Percentiles rank a stretch among this genome's conserved stretches.
These are phyloP conservation scores for Aspergillus luchuensis DNA, from an alignment of 2,329 filamentous ascomycete genomes.

Conservation along the genomic window DNA sequence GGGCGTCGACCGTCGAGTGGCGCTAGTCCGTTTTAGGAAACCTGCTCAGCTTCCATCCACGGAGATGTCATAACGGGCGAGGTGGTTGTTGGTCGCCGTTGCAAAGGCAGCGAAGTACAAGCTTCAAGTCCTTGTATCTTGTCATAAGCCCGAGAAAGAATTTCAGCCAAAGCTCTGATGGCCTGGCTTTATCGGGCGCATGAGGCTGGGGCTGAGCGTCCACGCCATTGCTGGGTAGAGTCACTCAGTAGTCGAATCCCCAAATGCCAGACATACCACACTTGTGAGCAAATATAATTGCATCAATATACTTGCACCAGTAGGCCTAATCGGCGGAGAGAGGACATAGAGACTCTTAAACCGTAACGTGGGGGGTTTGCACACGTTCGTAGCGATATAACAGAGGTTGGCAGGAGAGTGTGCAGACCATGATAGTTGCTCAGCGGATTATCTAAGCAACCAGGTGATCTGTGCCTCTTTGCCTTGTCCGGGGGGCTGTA, in stretches of 20 bases:
- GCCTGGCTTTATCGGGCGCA: neutral
- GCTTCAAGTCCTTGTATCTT: neutral
- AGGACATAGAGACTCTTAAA: neutral
- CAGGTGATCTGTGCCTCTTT: constrained; percentile 16
- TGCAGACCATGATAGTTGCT: constrained; percentile 21
- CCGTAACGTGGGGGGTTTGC: constrained; percentile 16
- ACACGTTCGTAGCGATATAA: constrained; percentile 9
- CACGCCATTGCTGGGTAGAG: constrained; percentile 13
- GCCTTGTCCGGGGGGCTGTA: neutral
- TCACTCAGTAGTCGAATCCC: constrained; percentile 11
- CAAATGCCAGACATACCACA: neutral
- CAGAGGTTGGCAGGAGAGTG: constrained; percentile 16
- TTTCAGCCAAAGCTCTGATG: neutral
- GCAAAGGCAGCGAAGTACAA: neutral
- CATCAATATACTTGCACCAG: neutral
- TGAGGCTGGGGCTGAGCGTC: neutral
- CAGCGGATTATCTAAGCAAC: constrained; percentile 21
- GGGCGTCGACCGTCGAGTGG: constrained; percentile 26
- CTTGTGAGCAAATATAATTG: neutral
- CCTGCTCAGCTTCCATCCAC: constrained; percentile 23
- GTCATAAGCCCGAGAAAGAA: neutral
- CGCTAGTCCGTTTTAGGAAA: constrained; percentile 43
- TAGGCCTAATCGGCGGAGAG: neutral
- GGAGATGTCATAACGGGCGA: constrained; percentile 15
- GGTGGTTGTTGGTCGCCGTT: neutral